Evolutionary conservation across 805 yeast genomes (phyloP).

Genomic region (Yarrowia bubula): DNA sequence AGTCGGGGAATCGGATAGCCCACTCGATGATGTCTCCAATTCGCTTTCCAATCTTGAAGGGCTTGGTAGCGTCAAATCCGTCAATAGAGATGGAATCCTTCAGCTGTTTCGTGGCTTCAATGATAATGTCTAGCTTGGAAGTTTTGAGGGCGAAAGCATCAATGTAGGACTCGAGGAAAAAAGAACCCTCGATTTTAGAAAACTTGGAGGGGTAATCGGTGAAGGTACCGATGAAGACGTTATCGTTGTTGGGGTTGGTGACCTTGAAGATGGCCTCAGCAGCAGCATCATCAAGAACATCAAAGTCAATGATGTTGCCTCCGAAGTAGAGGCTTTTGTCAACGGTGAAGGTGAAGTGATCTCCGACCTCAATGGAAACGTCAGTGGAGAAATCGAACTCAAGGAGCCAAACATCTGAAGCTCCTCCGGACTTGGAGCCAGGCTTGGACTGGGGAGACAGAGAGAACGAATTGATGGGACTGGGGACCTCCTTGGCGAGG

Average conservation of each 20-base stretch:
- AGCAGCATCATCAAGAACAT: neutral
- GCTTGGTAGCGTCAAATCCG: neutral
- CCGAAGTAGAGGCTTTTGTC: neutral
- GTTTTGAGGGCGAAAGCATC: neutral
- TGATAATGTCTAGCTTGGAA: neutral
- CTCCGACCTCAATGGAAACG: neutral
- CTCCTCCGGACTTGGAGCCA: neutral
- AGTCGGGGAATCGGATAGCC: neutral
- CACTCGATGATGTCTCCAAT: neutral
- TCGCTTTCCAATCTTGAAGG: neutral
- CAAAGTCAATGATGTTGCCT: neutral
- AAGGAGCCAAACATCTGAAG: neutral
- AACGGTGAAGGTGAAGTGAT: neutral
- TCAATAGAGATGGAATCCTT: neutral
- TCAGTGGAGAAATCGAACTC: neutral
- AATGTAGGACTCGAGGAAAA: constrained; percentile 2
- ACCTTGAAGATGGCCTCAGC: neutral
- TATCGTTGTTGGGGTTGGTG: neutral
- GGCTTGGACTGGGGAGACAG: neutral
- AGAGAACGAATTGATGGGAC: neutral
- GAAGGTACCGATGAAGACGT: neutral
- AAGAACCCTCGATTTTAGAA: neutral
- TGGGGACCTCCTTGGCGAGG: neutral
- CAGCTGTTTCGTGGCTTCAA: neutral
- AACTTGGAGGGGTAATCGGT: neutral